phyloP scores from a whole-genome alignment of 306 rosid species.

The Citrullus mucosospermus region DNA sequence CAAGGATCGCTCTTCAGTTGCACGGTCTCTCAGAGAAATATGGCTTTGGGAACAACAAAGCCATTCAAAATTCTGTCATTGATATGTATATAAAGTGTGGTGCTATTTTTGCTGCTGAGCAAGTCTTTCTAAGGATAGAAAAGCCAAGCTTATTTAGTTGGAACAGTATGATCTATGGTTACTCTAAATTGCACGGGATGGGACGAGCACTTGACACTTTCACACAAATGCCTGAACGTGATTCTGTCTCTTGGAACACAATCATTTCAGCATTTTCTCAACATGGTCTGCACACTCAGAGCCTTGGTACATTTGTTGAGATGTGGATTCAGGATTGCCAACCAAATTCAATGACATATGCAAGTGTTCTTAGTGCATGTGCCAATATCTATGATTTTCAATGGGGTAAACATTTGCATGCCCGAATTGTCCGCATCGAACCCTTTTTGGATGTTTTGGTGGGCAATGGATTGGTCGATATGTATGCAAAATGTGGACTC shows the following conservation, averaged over 20 bases:
- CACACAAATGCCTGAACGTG: slow-evolving; percentile 38
- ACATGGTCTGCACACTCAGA: slow-evolving; percentile 28
- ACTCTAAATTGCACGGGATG: slow-evolving; percentile 30
- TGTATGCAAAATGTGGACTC: slow-evolving; percentile 55
- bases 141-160: slow-evolving; percentile 49
- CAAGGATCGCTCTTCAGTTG: slow-evolving; percentile 30
- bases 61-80: slow-evolving; percentile 33
- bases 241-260: slow-evolving; percentile 40
- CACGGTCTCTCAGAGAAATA: slow-evolving; percentile 26
- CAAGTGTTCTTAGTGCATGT: slow-evolving; percentile 47
- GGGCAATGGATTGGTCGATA: slow-evolving; percentile 38
- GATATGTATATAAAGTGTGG: slow-evolving; percentile 55
- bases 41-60: slow-evolving; percentile 14
- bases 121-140: slow-evolving; percentile 22
- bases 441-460: slow-evolving; percentile 24
- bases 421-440: slow-evolving; percentile 40
- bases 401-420: slow-evolving; percentile 64
- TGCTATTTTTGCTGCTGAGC: slow-evolving; percentile 24
- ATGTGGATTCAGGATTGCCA: slow-evolving; percentile 37
- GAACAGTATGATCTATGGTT: slow-evolving; percentile 59
- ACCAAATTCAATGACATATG: slow-evolving; percentile 44
- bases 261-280: slow-evolving; percentile 36
- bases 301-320: slow-evolving; percentile 39
- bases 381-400: slow-evolving; percentile 26
- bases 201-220: slow-evolving; percentile 28